These are phyloP conservation scores for Lyophyllum semitale DNA, from an alignment of 768 basidiomycete genomes.

Conservation along the genomic window DNA sequence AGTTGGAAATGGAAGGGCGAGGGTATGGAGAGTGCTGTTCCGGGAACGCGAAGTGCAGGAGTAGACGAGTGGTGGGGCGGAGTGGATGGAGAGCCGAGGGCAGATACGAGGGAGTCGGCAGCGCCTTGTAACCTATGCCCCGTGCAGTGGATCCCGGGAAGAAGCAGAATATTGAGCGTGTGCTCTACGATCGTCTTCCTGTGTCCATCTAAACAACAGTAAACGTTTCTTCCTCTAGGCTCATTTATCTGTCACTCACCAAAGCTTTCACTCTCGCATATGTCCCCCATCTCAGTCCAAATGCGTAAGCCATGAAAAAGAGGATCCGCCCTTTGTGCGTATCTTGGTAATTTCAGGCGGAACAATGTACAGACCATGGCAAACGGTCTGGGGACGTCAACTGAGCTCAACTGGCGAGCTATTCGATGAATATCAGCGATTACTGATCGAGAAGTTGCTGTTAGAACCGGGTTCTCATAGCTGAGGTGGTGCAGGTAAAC, in stretches of 20 bases:
- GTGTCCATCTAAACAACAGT: conserved; percentile 58
- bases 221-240: conserved; percentile 1
- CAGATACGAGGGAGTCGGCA: conserved; percentile 41
- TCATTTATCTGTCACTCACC: conserved; percentile 41
- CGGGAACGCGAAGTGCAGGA: conserved; percentile 58
- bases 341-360: conserved; percentile 30
- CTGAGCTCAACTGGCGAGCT: conserved; percentile 55
- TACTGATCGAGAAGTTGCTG: conserved; percentile 70
- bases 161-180: conserved; percentile 72
- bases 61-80: conserved; percentile 34
- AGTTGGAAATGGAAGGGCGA: conserved; percentile 77
- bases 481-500: conserved; percentile 30
- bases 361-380: conserved; percentile 61
- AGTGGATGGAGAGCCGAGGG: conserved; percentile 31
- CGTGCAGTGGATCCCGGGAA: conserved; percentile 69
- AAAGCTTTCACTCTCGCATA: conserved; percentile 79
- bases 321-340: conserved; percentile 32
- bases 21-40: conserved; percentile 57
- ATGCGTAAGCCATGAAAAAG: conserved; percentile 67
- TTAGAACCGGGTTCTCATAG: conserved; percentile 80
- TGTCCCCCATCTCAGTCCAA: conserved; percentile 76
- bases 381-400: conserved; percentile 71
- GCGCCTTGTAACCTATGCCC: conserved; percentile 33
- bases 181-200: conserved; percentile 56
- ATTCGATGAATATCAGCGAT: conserved; percentile 73